These are phyloP conservation scores for Picochlorum sp. DNA, from an alignment of 139 green algal species.

Conservation along the genomic window DNA sequence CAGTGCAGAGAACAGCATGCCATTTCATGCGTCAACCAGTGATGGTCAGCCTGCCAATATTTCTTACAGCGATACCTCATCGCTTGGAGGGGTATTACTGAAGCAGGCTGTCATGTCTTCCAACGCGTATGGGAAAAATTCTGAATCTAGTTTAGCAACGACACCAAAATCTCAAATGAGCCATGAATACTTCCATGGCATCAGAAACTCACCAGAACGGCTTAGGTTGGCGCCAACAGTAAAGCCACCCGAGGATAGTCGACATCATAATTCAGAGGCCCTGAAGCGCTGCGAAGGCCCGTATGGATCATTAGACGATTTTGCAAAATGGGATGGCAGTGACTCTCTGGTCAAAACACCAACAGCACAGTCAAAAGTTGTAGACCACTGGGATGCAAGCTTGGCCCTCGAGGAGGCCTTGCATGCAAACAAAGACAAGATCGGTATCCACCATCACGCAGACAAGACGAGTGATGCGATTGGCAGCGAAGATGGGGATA, in stretches of 20 bases:
- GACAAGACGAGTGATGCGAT: too few species aligned
- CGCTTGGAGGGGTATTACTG: too few species aligned
- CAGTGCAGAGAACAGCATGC: not conserved
- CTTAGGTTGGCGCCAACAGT: not conserved
- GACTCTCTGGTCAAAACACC: constrained; percentile 19
- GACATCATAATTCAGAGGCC: not conserved
- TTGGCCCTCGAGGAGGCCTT: constrained; percentile 22
- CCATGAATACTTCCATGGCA: not conserved
- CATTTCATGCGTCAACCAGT: too few species aligned
- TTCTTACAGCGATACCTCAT: too few species aligned
- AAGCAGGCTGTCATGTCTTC: too few species aligned
- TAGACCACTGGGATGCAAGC: constrained; percentile 20
- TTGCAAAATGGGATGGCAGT: constrained; percentile 20
- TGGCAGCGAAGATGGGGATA: too few species aligned
- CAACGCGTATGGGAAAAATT: not conserved
- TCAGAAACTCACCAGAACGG: not conserved
- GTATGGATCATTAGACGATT: constrained; percentile 6
- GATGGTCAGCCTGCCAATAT: too few species aligned
- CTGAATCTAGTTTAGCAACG: not conserved
- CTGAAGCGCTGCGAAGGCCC: not conserved
- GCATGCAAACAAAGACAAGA: not conserved
- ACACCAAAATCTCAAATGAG: not conserved
- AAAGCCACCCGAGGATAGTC: not conserved
- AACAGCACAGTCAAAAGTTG: constrained; percentile 12
- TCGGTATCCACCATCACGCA: not conserved